phyloP scores from a whole-genome alignment of 371 early-diverging fungal genomes.

The Mortierella sp. region DNA sequence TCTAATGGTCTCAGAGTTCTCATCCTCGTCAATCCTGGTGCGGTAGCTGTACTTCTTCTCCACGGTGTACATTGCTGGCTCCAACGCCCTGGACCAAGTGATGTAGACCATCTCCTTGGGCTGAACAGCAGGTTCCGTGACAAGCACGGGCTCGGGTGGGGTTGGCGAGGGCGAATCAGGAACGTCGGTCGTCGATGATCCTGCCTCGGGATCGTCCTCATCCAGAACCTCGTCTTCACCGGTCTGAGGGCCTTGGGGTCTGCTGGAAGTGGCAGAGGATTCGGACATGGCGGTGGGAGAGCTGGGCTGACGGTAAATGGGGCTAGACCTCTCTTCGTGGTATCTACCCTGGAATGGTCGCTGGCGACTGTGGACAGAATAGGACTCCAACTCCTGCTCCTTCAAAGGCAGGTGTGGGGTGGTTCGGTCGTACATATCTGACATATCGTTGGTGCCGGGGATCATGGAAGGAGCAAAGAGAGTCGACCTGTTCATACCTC shows the following conservation, averaged over 20 bases:
- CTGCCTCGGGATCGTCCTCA: slow-evolving; percentile 31
- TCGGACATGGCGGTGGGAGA: slow-evolving; percentile 16
- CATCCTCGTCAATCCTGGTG: slow-evolving; percentile 27
- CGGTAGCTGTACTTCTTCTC: slow-evolving; percentile 19
- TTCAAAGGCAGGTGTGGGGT: slow-evolving; percentile 2
- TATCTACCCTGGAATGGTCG: not conserved
- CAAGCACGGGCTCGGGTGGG: slow-evolving; percentile 6
- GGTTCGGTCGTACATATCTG: slow-evolving; percentile 38
- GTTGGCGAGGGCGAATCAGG: not conserved
- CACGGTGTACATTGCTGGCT: slow-evolving; percentile 20
- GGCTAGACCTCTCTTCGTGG: not conserved
- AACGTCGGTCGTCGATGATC: not conserved
- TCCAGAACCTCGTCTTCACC: slow-evolving; percentile 39
- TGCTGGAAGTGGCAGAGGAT: slow-evolving; percentile 30
- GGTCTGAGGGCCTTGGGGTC: slow-evolving; percentile 19
- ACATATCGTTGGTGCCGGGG: slow-evolving; percentile 28
- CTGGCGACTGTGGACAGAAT: not conserved
- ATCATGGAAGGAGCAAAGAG: slow-evolving; percentile 24
- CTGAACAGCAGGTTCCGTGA: slow-evolving; percentile 30
- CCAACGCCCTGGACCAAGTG: slow-evolving; percentile 45
- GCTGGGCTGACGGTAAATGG: not conserved
- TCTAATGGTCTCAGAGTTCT: slow-evolving; percentile 17
- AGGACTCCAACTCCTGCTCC: slow-evolving; percentile 16
- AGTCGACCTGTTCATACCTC: slow-evolving; percentile 7
- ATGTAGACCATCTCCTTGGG: slow-evolving; percentile 50